Percentiles rank a stretch among this genome's conserved stretches.
Evolutionary conservation across 805 yeast genomes (phyloP).

Genomic region (Cyberlindnera bimundalis): DNA sequence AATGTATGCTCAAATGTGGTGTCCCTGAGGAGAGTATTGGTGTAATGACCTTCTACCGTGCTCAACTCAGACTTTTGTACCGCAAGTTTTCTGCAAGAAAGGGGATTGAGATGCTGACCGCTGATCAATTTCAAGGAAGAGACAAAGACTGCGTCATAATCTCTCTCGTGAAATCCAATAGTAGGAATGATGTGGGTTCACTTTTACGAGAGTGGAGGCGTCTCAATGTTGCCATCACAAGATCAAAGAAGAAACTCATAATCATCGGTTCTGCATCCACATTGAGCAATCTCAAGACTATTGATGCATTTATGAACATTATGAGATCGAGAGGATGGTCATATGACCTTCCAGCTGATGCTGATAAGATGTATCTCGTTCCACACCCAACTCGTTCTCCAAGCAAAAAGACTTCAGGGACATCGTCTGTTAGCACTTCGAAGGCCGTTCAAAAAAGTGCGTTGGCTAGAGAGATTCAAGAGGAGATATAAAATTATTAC

Average conservation of each 20-base stretch:
- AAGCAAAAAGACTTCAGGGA: background rate
- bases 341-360: slow-evolving; percentile 45
- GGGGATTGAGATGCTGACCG: slow-evolving; percentile 78
- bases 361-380: slow-evolving; percentile 13
- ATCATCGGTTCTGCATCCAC: slow-evolving; percentile 78
- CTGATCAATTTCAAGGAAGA: slow-evolving; percentile 94
- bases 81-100: slow-evolving; percentile 29
- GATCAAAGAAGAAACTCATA: slow-evolving; percentile 81
- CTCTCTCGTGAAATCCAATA: slow-evolving; percentile 83
- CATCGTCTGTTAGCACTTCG: slow-evolving; percentile 8
- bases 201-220: slow-evolving; percentile 86
- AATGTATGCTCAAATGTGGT: slow-evolving; percentile 56
- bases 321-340: slow-evolving; percentile 61
- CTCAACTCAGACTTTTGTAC: slow-evolving; percentile 60
- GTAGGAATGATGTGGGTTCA: slow-evolving; percentile 63
- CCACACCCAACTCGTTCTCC: slow-evolving; percentile 1
- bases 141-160: slow-evolving; percentile 91
- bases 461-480: slow-evolving; percentile 19
- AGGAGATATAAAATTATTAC: slow-evolving; percentile 12
- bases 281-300: slow-evolving; percentile 45
- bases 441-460: slow-evolving; percentile 17
- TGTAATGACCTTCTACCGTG: slow-evolving; percentile 83
- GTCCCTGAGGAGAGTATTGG: slow-evolving; percentile 63
- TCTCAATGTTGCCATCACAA: slow-evolving; percentile 89
- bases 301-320: slow-evolving; percentile 58